These are phyloP conservation scores for Hemisphaericaspora lyxosophila DNA, from an alignment of 1,139 yeast genomes.

Conservation along the genomic window DNA sequence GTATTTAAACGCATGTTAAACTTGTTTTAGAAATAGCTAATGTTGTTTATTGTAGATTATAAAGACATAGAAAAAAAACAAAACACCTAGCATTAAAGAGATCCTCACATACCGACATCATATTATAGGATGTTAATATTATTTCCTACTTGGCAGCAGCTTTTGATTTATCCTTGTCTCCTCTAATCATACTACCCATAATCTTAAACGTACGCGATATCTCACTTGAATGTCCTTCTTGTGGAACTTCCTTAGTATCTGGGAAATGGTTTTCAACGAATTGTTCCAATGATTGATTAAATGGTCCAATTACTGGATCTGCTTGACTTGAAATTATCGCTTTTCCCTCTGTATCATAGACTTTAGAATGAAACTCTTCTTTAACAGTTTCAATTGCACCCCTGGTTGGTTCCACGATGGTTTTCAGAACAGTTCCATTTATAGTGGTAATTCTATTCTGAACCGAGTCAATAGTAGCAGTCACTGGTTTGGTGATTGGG, in stretches of 20 bases:
- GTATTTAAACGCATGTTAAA: slow-evolving; percentile 1
- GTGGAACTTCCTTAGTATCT: slow-evolving; percentile 40
- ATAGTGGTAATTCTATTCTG: slow-evolving; percentile 27
- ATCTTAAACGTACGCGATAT: slow-evolving; percentile 48
- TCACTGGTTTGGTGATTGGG: slow-evolving; percentile 44
- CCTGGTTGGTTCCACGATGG: slow-evolving; percentile 44
- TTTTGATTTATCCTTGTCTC: slow-evolving; percentile 5
- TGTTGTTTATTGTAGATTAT: background rate
- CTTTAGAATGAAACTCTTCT: slow-evolving; percentile 13
- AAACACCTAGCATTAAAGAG: background rate
- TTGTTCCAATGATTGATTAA: slow-evolving; percentile 54
- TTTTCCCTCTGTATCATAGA: slow-evolving; percentile 59
- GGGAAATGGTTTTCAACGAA: slow-evolving; percentile 40
- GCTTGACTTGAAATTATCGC: slow-evolving; percentile 58
- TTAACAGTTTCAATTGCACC: slow-evolving; percentile 41
- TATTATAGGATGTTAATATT: too few relatives aligned
- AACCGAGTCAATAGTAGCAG: slow-evolving; percentile 30
- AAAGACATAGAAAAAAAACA: background rate
- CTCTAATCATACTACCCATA: slow-evolving; percentile 32
- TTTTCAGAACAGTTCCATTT: slow-evolving; percentile 18
- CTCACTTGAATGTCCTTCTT: slow-evolving; percentile 52
- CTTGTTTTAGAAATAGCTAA: background rate
- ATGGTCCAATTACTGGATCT: slow-evolving; percentile 63
- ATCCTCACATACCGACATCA: background rate
- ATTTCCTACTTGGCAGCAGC: background rate